These are phyloP conservation scores for Daldinia sp. DNA, from an alignment of 2,329 filamentous ascomycete species.

Conservation along the genomic window DNA sequence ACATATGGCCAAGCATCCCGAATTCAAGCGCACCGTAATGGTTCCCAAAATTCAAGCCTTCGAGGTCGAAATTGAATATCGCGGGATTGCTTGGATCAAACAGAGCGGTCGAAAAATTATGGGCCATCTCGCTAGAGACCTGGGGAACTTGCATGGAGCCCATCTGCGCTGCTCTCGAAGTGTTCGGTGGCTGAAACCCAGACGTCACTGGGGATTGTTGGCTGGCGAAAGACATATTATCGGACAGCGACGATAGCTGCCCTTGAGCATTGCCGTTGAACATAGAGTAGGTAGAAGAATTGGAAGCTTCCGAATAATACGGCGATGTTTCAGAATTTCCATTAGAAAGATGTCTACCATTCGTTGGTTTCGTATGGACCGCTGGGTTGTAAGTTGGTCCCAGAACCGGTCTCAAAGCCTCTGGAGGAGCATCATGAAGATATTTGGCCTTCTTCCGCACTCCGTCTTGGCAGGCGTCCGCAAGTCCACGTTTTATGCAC, in stretches of 20 bases:
- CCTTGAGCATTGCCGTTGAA: slow-evolving; percentile 61
- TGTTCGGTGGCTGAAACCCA: slow-evolving; percentile 70
- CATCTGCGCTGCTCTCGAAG: slow-evolving; percentile 59
- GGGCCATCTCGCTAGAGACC: slow-evolving; percentile 62
- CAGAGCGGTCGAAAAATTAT: slow-evolving; percentile 66
- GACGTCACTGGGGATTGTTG: slow-evolving; percentile 82
- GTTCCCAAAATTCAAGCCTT: slow-evolving; percentile 94
- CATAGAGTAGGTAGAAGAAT: slow-evolving; percentile 62
- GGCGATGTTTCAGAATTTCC: slow-evolving; percentile 61
- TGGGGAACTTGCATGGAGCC: slow-evolving; percentile 62
- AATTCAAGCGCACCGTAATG: slow-evolving; percentile 97
- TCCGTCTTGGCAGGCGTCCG: slow-evolving; percentile 93
- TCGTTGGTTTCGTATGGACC: slow-evolving; percentile 60
- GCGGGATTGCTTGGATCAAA: slow-evolving; percentile 94
- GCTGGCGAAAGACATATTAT: slow-evolving; percentile 67
- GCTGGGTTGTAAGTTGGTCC: slow-evolving; percentile 76
- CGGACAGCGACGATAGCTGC: slow-evolving; percentile 60
- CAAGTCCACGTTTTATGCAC: slow-evolving; percentile 92
- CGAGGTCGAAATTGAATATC: slow-evolving; percentile 94
- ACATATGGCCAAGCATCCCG: slow-evolving; percentile 96
- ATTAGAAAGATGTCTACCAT: slow-evolving; percentile 62
- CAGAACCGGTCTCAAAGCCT: slow-evolving; percentile 88
- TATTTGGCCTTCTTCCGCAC: slow-evolving; percentile 99
- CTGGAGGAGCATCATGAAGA: slow-evolving; percentile 92
- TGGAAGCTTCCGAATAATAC: slow-evolving; percentile 63